phyloP scores from a whole-genome alignment of 192 early-diverging fungal genomes.

The Chytriomyces hyalinus region DNA sequence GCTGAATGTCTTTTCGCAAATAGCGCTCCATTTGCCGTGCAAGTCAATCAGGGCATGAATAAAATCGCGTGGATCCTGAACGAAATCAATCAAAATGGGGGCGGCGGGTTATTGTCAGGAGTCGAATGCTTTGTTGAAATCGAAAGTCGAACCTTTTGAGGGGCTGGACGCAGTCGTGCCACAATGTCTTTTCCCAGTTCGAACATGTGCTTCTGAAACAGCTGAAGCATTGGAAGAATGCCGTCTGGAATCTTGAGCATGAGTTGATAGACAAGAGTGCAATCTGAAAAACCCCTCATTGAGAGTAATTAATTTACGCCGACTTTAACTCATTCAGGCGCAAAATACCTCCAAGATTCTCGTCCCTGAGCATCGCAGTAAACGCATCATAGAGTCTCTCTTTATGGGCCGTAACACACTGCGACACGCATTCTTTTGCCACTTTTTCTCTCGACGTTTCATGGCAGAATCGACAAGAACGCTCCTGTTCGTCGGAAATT shows the following conservation, averaged over 20 bases:
- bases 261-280: slow-evolving; percentile 67
- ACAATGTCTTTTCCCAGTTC: slow-evolving; percentile 63
- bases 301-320: too few relatives aligned
- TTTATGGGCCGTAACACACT: slow-evolving; percentile 75
- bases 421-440: slow-evolving; percentile 73
- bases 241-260: slow-evolving; percentile 71
- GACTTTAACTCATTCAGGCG: too few relatives aligned
- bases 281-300: slow-evolving; percentile 49
- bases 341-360: slow-evolving; percentile 64
- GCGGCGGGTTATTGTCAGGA: too few relatives aligned
- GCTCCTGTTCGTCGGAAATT: slow-evolving; percentile 65
- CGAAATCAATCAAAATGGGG: too few relatives aligned
- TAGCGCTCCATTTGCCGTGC: slow-evolving; percentile 67
- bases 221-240: slow-evolving; percentile 60
- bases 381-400: slow-evolving; percentile 70
- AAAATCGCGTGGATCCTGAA: slow-evolving; percentile 74
- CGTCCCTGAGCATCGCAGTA: slow-evolving; percentile 68
- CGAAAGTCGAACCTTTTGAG: slow-evolving; percentile 52
- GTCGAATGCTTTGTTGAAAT: too few relatives aligned
- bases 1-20: slow-evolving; percentile 66
- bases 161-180: slow-evolving; percentile 44
- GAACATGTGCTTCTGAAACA: slow-evolving; percentile 70
- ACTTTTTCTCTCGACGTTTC: slow-evolving; percentile 70
- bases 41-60: slow-evolving; percentile 69
- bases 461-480: slow-evolving; percentile 68